A percentile compares a stretch with the other conserved stretches of the same genome.
Conservation (phyloP, 1,284 basidiomycete genomes). For the Microbotryum silenes-acaulis region DNA sequence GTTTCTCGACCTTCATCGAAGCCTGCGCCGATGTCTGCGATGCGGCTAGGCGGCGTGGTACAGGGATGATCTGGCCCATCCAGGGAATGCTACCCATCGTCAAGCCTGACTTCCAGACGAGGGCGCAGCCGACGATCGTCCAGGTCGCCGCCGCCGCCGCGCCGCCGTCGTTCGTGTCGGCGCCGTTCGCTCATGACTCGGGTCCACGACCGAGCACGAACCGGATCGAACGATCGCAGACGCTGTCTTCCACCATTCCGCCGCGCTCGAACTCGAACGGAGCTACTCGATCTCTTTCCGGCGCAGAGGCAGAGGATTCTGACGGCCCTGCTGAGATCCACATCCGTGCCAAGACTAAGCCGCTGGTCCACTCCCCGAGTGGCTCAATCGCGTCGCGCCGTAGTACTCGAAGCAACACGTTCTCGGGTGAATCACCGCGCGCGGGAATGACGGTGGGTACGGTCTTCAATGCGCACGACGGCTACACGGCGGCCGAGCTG, state of each 20-base stretch:
- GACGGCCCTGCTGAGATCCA: too few species aligned
- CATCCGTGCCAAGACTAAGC: too few species aligned
- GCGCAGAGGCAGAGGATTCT: too few species aligned
- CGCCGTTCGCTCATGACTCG: too few species aligned
- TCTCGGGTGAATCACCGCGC: slow-evolving; percentile 11
- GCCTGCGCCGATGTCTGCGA: slow-evolving; percentile 17
- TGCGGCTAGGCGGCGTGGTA: slow-evolving; percentile 20
- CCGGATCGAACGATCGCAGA: too few species aligned
- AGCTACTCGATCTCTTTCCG: too few species aligned
- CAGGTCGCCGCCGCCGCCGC: background rate
- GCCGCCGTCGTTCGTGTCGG: too few species aligned
- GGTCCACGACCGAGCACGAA: too few species aligned
- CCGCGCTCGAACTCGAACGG: too few species aligned
- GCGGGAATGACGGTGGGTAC: background rate
- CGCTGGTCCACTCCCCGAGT: background rate
- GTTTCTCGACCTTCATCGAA: slow-evolving; percentile 18
- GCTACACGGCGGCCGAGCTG: slow-evolving; percentile 4
- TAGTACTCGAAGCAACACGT: slow-evolving; percentile 21
- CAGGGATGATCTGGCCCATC: slow-evolving; percentile 16
- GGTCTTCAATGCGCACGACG: too few species aligned
- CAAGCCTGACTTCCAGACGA: slow-evolving; percentile 3
- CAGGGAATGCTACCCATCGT: slow-evolving; percentile 18
- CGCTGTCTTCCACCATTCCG: too few species aligned
- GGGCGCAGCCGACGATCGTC: background rate
- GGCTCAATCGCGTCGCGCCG: slow-evolving; percentile 9